Conservation (phyloP, 2,329 filamentous ascomycete species). For the Rachicladosporium sp. region DNA sequence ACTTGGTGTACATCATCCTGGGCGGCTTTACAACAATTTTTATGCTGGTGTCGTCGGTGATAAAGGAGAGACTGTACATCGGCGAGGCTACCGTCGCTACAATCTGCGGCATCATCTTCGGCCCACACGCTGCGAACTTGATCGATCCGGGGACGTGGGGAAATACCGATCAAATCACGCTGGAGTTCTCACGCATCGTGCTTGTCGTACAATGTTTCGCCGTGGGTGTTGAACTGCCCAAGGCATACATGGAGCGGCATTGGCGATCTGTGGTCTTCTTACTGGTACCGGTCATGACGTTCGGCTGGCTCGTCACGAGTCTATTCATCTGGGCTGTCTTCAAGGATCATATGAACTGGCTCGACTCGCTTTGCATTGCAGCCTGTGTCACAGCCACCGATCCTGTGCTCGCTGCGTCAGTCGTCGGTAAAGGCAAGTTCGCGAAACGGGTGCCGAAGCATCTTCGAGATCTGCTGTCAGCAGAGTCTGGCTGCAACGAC, state of each 20-base stretch:
- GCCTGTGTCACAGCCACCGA: conserved; percentile 96
- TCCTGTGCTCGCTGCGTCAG: conserved; percentile 89
- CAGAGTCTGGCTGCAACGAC: conserved; percentile 97
- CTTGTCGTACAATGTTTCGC: conserved; percentile 88
- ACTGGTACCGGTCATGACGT: conserved; percentile 95
- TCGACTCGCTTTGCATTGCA: conserved; percentile 75
- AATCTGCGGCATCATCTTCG: conserved; percentile 77
- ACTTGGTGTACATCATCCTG: conserved; percentile 96
- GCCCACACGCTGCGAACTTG: conserved; percentile 68
- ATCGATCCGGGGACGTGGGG: conserved; percentile 70
- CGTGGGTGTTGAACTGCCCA: conserved; percentile 79
- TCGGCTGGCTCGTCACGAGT: conserved; percentile 85
- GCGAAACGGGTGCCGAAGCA: conserved; percentile 96
- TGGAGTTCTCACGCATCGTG: conserved; percentile 82
- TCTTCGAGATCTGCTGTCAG: conserved; percentile 84
- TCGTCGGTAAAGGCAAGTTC: conserved; percentile 98
- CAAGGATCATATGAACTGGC: conserved; percentile 63
- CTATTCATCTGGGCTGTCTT: conserved; percentile 88
- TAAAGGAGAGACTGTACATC: conserved; percentile 98
- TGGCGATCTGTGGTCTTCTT: conserved; percentile 87
- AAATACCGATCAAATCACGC: conserved; percentile 71
- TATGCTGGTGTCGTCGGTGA: conserved; percentile 95
- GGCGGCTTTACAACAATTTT: conserved; percentile 96
- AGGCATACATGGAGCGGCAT: conserved; percentile 94
- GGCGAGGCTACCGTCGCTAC: conserved; percentile 94